Conservation (phyloP, 208 protist genomes). For the Lotmaria passim region DNA sequence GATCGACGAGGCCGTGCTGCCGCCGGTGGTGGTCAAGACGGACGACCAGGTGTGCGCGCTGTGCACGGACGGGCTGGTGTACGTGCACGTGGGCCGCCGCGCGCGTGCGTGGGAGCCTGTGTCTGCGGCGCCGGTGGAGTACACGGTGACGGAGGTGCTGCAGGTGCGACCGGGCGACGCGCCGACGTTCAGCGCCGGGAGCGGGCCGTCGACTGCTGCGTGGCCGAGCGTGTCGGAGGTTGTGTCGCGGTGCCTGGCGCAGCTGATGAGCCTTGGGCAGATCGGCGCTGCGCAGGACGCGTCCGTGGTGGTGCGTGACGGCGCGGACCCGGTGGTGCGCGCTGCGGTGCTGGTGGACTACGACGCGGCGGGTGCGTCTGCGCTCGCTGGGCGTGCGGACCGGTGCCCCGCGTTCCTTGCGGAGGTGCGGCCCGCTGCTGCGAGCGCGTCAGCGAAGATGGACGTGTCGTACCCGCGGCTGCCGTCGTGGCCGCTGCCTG, state of each 20-base stretch:
- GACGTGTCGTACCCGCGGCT: slow-evolving; percentile 14
- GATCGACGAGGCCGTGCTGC: neutral
- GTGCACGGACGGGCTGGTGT: slow-evolving; percentile 14
- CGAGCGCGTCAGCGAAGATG: neutral
- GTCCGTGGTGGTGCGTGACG: neutral
- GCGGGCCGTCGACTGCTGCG: neutral
- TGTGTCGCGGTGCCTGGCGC: slow-evolving; percentile 5
- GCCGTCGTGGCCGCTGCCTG: slow-evolving; percentile 16
- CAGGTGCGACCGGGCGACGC: neutral
- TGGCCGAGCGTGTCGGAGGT: slow-evolving; percentile 3
- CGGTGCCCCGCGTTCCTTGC: slow-evolving; percentile 5
- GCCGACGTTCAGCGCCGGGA: neutral
- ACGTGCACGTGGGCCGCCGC: slow-evolving; percentile 13
- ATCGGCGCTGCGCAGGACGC: neutral
- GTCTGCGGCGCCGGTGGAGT: neutral
- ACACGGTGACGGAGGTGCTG: slow-evolving; percentile 3
- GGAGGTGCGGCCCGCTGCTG: slow-evolving; percentile 7
- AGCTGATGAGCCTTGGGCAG: slow-evolving; percentile 8
- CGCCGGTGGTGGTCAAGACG: neutral
- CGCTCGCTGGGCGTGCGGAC: neutral
- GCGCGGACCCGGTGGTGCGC: neutral
- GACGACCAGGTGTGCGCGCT: slow-evolving; percentile 2
- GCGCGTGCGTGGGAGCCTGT: neutral
- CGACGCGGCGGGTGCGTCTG: neutral
- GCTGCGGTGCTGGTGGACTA: slow-evolving; percentile 5